Evolutionary conservation across 108 stramenopile species (phyloP).

Genomic region (Cyclotella atomus): DNA sequence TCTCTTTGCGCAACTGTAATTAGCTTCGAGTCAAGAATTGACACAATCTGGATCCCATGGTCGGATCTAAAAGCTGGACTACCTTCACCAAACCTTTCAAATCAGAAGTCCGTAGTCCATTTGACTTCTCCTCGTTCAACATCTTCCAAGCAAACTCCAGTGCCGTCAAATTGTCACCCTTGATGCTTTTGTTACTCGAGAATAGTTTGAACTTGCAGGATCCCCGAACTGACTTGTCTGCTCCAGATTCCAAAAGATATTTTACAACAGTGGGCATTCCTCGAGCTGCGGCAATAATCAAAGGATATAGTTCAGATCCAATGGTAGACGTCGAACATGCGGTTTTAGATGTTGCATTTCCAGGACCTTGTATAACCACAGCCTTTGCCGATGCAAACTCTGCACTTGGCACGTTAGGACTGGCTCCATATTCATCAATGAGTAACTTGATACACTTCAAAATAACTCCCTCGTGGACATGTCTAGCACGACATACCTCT

Average conservation of each 20-base stretch:
- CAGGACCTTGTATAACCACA: constrained; percentile 1
- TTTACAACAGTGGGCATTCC: constrained; percentile 81
- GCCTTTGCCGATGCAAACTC: constrained; percentile 37
- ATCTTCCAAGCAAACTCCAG: constrained; percentile 67
- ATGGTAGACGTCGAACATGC: constrained; percentile 26
- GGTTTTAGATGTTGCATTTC: constrained; percentile 19
- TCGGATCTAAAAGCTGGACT: too few species aligned
- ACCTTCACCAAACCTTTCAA: constrained; percentile 54
- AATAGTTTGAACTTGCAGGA: constrained; percentile 51
- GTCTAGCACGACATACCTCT: constrained; percentile 74
- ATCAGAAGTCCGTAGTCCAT: constrained; percentile 51
- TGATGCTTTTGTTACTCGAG: constrained; percentile 54
- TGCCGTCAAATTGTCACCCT: constrained; percentile 59
- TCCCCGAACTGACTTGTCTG: constrained; percentile 25
- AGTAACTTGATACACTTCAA: constrained; percentile 74
- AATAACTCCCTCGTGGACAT: constrained; percentile 61
- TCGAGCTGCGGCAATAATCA: constrained; percentile 80
- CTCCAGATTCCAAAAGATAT: constrained; percentile 56
- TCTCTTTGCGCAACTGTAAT: too few species aligned
- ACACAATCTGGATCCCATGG: too few species aligned
- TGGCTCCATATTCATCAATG: constrained; percentile 67
- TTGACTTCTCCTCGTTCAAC: constrained; percentile 51
- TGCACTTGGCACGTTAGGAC: constrained; percentile 62
- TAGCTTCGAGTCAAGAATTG: too few species aligned
- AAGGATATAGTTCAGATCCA: constrained; percentile 58